Evolutionary conservation across 768 basidiomycete species (phyloP).

Genomic region (Pleurotus cornucopiae): DNA sequence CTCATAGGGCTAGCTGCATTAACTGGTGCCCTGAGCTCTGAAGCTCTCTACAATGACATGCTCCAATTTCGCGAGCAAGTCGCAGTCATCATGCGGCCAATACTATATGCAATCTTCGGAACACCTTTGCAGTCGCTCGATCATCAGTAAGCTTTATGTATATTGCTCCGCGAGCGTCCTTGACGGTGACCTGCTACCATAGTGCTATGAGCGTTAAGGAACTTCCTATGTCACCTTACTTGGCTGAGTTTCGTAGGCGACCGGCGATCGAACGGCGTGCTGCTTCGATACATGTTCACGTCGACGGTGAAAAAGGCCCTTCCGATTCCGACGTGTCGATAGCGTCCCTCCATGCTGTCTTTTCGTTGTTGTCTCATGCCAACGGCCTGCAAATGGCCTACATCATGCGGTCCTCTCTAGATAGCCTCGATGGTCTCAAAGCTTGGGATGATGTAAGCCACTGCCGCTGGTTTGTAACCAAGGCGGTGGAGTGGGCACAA

Average conservation of each 20-base stretch:
- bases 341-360: constrained; percentile 68
- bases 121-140: constrained; percentile 57
- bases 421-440: constrained; percentile 54
- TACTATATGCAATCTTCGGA: constrained; percentile 64
- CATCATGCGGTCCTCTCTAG: constrained; percentile 70
- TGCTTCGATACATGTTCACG: constrained; percentile 83
- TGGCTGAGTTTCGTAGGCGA: constrained; percentile 79
- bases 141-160: constrained; percentile 47
- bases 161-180: constrained; percentile 21
- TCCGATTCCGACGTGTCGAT: constrained; percentile 67
- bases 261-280: constrained; percentile 80
- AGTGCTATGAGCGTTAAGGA: constrained; percentile 66
- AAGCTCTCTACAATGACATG: constrained; percentile 73
- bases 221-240: constrained; percentile 69
- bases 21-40: constrained; percentile 76
- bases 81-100: constrained; percentile 62
- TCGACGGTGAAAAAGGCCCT: constrained; percentile 87
- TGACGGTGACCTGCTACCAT: constrained; percentile 2
- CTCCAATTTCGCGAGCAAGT: constrained; percentile 72
- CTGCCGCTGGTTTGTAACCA: constrained; percentile 80
- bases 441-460: constrained; percentile 69
- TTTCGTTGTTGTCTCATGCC: constrained; percentile 69
- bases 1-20: constrained; percentile 84
- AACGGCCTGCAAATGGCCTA: constrained; percentile 70
- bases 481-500: constrained; percentile 81